Evolutionary conservation across 2,329 filamentous ascomycete species (phyloP).

Genomic region (Xylaria polymorpha): DNA sequence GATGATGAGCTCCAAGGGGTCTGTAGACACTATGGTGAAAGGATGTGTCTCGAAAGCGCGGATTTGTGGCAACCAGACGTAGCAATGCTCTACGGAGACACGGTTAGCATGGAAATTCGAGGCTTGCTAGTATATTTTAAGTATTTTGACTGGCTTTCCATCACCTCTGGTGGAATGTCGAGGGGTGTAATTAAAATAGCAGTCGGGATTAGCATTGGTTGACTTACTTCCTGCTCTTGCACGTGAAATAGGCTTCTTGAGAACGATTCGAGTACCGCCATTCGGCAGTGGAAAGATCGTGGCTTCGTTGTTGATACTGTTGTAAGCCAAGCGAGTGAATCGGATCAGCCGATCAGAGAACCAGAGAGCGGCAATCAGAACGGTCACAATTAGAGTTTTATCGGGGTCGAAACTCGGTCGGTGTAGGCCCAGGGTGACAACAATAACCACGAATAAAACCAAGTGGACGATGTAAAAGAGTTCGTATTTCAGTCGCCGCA

Average conservation of each 20-base stretch:
- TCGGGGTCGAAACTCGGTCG: slow-evolving; percentile 54
- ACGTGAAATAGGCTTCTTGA: slow-evolving; percentile 59
- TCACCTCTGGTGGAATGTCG: background rate
- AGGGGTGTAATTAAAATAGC: background rate
- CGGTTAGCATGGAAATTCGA: slow-evolving; percentile 15
- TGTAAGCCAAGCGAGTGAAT: slow-evolving; percentile 50
- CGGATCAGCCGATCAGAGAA: slow-evolving; percentile 58
- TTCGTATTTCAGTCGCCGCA: slow-evolving; percentile 58
- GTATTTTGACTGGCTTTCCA: too few species aligned
- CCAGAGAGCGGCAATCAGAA: slow-evolving; percentile 57
- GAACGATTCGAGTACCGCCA: slow-evolving; percentile 58
- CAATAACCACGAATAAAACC: slow-evolving; percentile 54
- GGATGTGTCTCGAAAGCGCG: slow-evolving; percentile 70
- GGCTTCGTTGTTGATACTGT: slow-evolving; percentile 55
- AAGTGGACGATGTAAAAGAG: slow-evolving; percentile 60
- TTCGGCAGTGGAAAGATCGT: slow-evolving; percentile 57
- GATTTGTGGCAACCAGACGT: slow-evolving; percentile 71
- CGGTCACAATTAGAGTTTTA: slow-evolving; percentile 53
- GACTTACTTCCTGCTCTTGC: slow-evolving; percentile 60
- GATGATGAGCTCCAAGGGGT: slow-evolving; percentile 69
- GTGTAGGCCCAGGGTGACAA: slow-evolving; percentile 58
- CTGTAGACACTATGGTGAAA: slow-evolving; percentile 67
- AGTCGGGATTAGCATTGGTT: background rate
- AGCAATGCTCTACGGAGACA: slow-evolving; percentile 61
- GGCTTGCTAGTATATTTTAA: too few species aligned